Base-by-base conservation (phyloP, 2,329 filamentous ascomycete species). In the Dothistroma pini region DNA sequence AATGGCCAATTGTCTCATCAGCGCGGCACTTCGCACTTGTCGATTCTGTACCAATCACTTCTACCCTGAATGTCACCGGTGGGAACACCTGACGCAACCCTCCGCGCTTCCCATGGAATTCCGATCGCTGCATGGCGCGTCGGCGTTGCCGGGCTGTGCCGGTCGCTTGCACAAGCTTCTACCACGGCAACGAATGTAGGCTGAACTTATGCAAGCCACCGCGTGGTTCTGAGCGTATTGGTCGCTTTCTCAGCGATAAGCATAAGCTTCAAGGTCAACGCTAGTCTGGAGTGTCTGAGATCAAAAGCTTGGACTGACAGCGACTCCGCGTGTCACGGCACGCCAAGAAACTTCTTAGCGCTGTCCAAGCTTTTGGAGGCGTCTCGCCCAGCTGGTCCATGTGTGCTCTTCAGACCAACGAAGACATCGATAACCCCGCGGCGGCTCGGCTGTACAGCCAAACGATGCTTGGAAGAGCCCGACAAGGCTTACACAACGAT, bases 131-230 rank as follows among this genome's bases (percentile, higher is more conserved):
- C 48, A 51, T 51, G 48, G 41, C 54, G 54, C 35, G n/a, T 56
- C 54, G 54, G 54, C 22, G 54, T 32, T 32, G 35, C 54, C 54
- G 54, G 1, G n/a, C 29, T 41, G 54, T 29, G 34, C 53, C 53
- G 38, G 34, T 55, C 21, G 53, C 34, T 49, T 49, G 54, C 54
- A 56, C 44, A 56, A 48, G 7, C 11, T 11, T 14, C 41, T 22
- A 29, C 29, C 54, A 11, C 6, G 31, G 29, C 16, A 31, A 19
- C 16, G 38, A 34, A 14, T 57, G 22, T 22, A 50, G 55, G 55
- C 55, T 25, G 41, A 12, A 12, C 44, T 57, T 50, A 35, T 57
- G 55, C 55, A 57, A 57, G 55, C 55, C 55, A 48, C 44, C 55
- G 50, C 55, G 55, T 57, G 55, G 41, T 34, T 16, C 10, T 14